phyloP scores from a whole-genome alignment of 176 grass and related monocot genomes.

The Thinopyrum elongatum region DNA sequence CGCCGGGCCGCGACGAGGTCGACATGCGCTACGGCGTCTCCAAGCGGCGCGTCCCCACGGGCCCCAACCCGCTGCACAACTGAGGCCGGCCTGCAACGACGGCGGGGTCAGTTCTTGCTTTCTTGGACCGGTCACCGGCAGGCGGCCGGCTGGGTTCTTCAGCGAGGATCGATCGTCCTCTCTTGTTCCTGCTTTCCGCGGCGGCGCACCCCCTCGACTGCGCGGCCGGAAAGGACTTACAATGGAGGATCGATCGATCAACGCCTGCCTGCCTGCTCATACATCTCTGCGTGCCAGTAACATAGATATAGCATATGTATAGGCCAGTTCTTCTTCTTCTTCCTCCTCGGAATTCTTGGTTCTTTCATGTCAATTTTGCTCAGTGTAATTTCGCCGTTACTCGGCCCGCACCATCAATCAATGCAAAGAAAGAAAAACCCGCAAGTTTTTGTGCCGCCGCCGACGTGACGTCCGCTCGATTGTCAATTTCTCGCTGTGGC shows the following conservation, averaged over 20 bases:
- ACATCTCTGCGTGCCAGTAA: conserved; percentile 29
- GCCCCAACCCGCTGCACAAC: conserved; percentile 93
- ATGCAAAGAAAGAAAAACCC: not conserved
- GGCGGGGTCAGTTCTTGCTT: conserved; percentile 44
- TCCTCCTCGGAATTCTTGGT: conserved; percentile 10
- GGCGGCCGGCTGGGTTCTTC: not conserved
- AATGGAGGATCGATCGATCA: conserved; percentile 77
- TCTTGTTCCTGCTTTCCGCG: conserved; percentile 85
- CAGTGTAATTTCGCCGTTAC: not conserved
- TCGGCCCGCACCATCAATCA: conserved; percentile 12
- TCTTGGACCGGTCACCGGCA: conserved; percentile 31
- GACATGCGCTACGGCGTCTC: conserved; percentile 68
- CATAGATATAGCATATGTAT: conserved; percentile 35
- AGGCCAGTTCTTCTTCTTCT: not conserved
- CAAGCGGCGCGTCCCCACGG: conserved; percentile 80
- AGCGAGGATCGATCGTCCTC: conserved; percentile 42
- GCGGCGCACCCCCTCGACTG: conserved; percentile 15
- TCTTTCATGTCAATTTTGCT: not conserved
- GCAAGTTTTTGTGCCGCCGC: not conserved
- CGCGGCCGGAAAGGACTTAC: conserved; percentile 67
- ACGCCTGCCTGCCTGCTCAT: conserved; percentile 13
- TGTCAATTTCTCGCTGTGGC: not conserved
- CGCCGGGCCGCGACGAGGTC: conserved; percentile 53
- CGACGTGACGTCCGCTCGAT: conserved; percentile 7
- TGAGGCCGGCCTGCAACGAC: conserved; percentile 13